Conservation (phyloP, 2,329 filamentous ascomycete species). For the Mycocentrospora acerina region DNA sequence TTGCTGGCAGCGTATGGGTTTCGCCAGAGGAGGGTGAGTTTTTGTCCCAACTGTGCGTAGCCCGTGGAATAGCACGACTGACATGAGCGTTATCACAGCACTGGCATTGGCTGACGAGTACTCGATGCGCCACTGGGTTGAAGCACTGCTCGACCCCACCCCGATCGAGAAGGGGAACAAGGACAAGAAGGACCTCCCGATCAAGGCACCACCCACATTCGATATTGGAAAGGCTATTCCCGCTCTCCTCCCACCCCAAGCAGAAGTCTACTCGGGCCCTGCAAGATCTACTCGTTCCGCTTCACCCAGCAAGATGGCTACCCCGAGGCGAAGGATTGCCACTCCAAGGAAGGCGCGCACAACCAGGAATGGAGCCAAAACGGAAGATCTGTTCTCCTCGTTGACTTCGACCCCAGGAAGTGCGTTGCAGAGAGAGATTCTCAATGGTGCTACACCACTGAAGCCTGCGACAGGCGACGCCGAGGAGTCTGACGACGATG, state of each 20-base stretch:
- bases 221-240: constrained; percentile 53
- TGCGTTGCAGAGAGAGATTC: constrained; percentile 39
- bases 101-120: constrained; percentile 85
- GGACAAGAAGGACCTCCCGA: constrained; percentile 69
- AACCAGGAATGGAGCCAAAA: constrained; percentile 41
- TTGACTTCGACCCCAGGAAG: constrained; percentile 52
- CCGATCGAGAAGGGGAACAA: constrained; percentile 69
- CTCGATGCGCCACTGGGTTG: constrained; percentile 81
- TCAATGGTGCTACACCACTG: constrained; percentile 32
- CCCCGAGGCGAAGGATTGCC: constrained; percentile 49
- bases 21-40: constrained; percentile 68
- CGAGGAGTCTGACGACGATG: constrained; percentile 22
- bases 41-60: not conserved
- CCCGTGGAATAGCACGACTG: constrained; percentile 9
- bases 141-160: constrained; percentile 85
- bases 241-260: constrained; percentile 34
- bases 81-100: constrained; percentile 56
- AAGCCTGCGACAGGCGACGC: constrained; percentile 52
- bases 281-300: constrained; percentile 61
- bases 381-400: constrained; percentile 42
- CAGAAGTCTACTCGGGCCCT: constrained; percentile 43
- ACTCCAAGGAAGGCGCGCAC: constrained; percentile 58
- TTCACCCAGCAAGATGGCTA: constrained; percentile 56
- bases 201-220: constrained; percentile 79
- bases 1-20: constrained; percentile 96